Conservation (phyloP, 257 asterid species). For the Misopates orontium region DNA sequence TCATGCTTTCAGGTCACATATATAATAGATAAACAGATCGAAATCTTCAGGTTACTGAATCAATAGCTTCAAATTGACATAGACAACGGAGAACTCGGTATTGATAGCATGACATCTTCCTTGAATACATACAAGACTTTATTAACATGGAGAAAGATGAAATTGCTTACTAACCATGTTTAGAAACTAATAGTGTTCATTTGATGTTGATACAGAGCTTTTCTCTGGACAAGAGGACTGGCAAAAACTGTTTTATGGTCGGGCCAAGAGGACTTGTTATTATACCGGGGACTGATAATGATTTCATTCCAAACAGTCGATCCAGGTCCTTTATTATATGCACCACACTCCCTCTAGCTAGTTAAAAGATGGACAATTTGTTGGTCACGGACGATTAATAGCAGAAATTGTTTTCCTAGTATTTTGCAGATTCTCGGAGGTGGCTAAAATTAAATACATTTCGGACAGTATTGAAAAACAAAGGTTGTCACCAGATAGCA, state of each 20-base stretch:
- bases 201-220: neutral
- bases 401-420: too few relatives aligned
- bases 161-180: neutral
- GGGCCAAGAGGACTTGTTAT: slow-evolving; percentile 21
- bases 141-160: too few relatives aligned
- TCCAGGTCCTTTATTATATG: neutral
- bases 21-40: too few relatives aligned
- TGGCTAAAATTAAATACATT: slow-evolving; percentile 30
- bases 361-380: too few relatives aligned
- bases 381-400: neutral
- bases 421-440: slow-evolving; percentile 31
- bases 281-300: neutral
- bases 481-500: slow-evolving; percentile 22
- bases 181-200: neutral
- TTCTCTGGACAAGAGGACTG: neutral
- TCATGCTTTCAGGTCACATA: too few relatives aligned
- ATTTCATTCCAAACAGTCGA: neutral
- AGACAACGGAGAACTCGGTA: too few relatives aligned
- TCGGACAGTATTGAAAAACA: slow-evolving; percentile 28
- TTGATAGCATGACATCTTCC: too few relatives aligned
- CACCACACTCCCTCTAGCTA: too few relatives aligned
- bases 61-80: too few relatives aligned
- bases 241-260: neutral
- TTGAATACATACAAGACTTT: too few relatives aligned
- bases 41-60: too few relatives aligned